Conservation (phyloP, 805 yeast species). For the Yamadazyma insecticola region DNA sequence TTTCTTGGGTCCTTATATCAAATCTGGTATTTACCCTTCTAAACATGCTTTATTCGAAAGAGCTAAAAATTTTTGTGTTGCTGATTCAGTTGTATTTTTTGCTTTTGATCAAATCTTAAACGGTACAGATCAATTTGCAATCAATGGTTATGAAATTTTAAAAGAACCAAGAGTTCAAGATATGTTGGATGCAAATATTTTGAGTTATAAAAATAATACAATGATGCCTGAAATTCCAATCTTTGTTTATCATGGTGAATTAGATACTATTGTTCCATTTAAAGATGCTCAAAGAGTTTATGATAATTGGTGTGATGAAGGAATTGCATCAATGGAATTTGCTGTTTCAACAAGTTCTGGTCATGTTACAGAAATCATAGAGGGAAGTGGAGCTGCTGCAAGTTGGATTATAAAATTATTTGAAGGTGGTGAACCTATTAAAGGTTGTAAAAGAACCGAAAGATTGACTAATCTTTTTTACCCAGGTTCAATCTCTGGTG, state of each 20-base stretch:
- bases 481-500: constrained; percentile 5
- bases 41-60: constrained; percentile 1
- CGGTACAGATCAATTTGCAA: constrained; percentile 5
- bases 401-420: constrained; percentile 15
- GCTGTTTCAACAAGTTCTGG: constrained; percentile 20
- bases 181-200: constrained; percentile 17
- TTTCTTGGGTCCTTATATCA: constrained; percentile 4
- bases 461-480: constrained; percentile 7
- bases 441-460: constrained; percentile 50
- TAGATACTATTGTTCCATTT: constrained; percentile 21
- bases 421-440: constrained; percentile 38
- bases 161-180: constrained; percentile 9
- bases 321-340: constrained; percentile 24
- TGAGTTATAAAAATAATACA: constrained; percentile 11
- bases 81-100: constrained; percentile 5
- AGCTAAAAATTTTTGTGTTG: constrained; percentile 7
- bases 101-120: constrained; percentile 5
- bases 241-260: constrained; percentile 18
- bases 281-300: constrained; percentile 17
- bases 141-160: constrained; percentile 11
- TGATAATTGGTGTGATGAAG: constrained; percentile 24
- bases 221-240: constrained; percentile 20
- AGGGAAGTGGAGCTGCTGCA: constrained; percentile 18
- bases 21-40: constrained; percentile 2
- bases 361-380: constrained; percentile 18